Percentiles rank a stretch among this genome's conserved stretches.
These are phyloP conservation scores for Phaeodactylum tricornutum DNA, from an alignment of 108 stramenopile species.

Conservation along the genomic window DNA sequence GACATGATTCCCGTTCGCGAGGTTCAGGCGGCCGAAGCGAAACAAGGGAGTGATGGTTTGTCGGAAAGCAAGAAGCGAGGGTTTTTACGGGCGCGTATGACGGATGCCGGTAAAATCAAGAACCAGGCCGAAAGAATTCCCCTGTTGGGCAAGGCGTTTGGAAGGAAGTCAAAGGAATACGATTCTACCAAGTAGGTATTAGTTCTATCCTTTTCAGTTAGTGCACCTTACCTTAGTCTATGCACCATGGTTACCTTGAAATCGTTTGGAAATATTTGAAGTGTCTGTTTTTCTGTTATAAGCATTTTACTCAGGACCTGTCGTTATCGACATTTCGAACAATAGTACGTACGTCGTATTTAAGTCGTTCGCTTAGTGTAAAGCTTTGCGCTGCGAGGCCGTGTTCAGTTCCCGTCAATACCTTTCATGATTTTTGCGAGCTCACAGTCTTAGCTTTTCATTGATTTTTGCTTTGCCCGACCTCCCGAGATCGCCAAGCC, in stretches of 20 bases:
- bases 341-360: background rate
- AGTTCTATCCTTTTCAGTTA: too few species aligned
- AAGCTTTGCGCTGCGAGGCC: background rate
- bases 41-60: too few species aligned
- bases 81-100: background rate
- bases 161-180: background rate
- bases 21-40: too few species aligned
- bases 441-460: background rate
- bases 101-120: background rate
- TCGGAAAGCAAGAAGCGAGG: background rate
- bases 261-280: background rate
- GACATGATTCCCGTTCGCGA: slow-evolving; percentile 30
- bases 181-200: background rate
- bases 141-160: background rate
- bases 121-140: background rate
- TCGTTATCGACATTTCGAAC: background rate
- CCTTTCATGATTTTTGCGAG: background rate
- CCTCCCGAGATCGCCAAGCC: background rate
- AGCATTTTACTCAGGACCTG: background rate
- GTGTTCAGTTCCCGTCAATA: background rate
- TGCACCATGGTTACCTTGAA: too few species aligned
- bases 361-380: background rate
- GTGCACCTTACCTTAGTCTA: too few species aligned
- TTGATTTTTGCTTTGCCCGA: background rate
- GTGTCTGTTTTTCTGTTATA: background rate